These are phyloP conservation scores for Penicillium olsonii DNA, from an alignment of 2,329 filamentous ascomycete genomes.

Conservation along the genomic window DNA sequence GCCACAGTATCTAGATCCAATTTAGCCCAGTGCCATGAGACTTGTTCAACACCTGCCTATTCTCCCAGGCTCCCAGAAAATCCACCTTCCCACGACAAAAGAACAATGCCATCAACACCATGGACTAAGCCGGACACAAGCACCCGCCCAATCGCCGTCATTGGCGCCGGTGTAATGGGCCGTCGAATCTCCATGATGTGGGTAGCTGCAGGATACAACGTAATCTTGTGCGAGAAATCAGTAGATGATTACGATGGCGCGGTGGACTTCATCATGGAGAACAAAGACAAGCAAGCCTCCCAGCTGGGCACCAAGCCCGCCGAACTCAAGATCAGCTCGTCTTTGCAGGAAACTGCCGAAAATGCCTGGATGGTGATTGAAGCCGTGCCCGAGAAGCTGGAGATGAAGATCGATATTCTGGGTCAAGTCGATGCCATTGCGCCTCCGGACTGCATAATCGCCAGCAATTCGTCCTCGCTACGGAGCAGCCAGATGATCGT, in stretches of 20 bases:
- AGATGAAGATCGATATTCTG: slow-evolving; percentile 18
- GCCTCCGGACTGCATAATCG: slow-evolving; percentile 16
- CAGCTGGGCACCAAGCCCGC: slow-evolving; percentile 16
- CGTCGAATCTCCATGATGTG: slow-evolving; percentile 27
- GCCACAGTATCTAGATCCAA: background rate
- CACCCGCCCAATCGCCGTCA: slow-evolving; percentile 22
- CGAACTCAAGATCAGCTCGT: slow-evolving; percentile 9
- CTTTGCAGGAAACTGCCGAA: slow-evolving; percentile 10
- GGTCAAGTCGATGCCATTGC: slow-evolving; percentile 15
- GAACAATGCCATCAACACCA: slow-evolving; percentile 16
- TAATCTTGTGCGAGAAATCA: slow-evolving; percentile 21
- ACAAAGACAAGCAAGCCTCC: slow-evolving; percentile 15
- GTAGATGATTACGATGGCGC: slow-evolving; percentile 7
- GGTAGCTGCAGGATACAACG: slow-evolving; percentile 14
- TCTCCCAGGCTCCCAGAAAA: background rate
- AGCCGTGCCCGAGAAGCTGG: slow-evolving; percentile 19
- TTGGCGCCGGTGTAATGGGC: slow-evolving; percentile 24
- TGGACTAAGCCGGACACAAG: slow-evolving; percentile 23
- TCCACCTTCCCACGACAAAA: background rate
- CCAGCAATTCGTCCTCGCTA: slow-evolving; percentile 22
- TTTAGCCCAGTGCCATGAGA: background rate
- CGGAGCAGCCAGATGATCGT: slow-evolving; percentile 20
- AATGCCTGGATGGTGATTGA: slow-evolving; percentile 23
- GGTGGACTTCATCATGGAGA: slow-evolving; percentile 15
- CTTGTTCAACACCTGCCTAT: background rate